Conservation (phyloP, 768 basidiomycete genomes). For the Hemileccinum rubropunctum region DNA sequence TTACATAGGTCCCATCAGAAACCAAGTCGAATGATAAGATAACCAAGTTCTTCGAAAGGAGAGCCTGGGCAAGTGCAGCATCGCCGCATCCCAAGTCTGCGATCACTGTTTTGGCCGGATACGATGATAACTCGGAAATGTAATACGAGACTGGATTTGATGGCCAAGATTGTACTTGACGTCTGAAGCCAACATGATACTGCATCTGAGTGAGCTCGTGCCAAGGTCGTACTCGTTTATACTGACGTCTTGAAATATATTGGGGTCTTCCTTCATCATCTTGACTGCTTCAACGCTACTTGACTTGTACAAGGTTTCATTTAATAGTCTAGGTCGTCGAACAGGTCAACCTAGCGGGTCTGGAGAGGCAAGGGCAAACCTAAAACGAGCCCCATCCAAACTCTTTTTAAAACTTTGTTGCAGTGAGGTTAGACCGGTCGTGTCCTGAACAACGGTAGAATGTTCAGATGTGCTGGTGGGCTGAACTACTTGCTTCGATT, state of each 20-base stretch:
- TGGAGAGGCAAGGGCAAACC: slow-evolving; percentile 39
- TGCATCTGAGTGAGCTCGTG: slow-evolving; percentile 33
- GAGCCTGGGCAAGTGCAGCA: slow-evolving; percentile 75
- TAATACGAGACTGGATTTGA: slow-evolving; percentile 89
- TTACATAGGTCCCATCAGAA: slow-evolving; percentile 69
- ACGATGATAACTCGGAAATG: slow-evolving; percentile 58
- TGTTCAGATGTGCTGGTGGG: slow-evolving; percentile 18
- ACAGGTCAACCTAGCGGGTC: slow-evolving; percentile 7
- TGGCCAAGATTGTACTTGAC: slow-evolving; percentile 92
- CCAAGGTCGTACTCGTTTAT: slow-evolving; percentile 6
- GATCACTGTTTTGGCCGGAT: slow-evolving; percentile 68
- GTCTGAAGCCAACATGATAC: slow-evolving; percentile 93
- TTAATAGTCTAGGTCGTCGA: slow-evolving; percentile 63
- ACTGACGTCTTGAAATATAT: slow-evolving; percentile 77
- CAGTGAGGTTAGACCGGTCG: slow-evolving; percentile 56
- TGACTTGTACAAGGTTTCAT: slow-evolving; percentile 90
- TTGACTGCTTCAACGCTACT: slow-evolving; percentile 68
- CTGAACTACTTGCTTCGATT: slow-evolving; percentile 16
- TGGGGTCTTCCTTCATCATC: slow-evolving; percentile 84
- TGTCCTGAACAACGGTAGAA: slow-evolving; percentile 9
- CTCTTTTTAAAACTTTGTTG: slow-evolving; percentile 79
- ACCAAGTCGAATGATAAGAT: slow-evolving; percentile 83
- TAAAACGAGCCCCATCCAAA: slow-evolving; percentile 83
- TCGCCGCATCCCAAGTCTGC: slow-evolving; percentile 97
- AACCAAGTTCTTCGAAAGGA: slow-evolving; percentile 64